Evolutionary conservation across 306 rosid species (phyloP).

Genomic region (Albizia julibrissin): DNA sequence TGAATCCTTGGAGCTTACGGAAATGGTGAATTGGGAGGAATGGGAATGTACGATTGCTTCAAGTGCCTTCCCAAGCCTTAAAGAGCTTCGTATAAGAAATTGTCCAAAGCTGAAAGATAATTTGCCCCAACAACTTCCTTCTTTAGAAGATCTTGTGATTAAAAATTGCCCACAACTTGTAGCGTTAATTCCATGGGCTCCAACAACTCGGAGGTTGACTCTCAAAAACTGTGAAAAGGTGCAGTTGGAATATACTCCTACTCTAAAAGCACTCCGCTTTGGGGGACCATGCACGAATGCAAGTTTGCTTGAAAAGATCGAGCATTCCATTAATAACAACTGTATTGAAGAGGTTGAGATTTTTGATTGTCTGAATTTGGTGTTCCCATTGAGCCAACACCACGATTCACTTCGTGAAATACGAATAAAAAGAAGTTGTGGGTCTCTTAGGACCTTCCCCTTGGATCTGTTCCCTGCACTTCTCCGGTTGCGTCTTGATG

Average conservation of each 20-base stretch:
- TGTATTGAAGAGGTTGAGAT: background rate
- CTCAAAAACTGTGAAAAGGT: background rate
- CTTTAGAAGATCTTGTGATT: background rate
- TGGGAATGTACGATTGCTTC: constrained; percentile 6
- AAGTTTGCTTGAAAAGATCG: constrained; percentile 11
- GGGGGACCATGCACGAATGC: constrained; percentile 1
- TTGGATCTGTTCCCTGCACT: constrained; percentile 22
- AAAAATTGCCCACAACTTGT: background rate
- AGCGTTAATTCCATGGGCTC: background rate
- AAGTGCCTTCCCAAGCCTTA: background rate
- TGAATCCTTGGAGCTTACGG: background rate
- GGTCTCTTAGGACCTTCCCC: background rate
- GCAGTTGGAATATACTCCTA: background rate
- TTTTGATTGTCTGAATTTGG: background rate
- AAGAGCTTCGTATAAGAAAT: background rate
- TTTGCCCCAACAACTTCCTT: constrained; percentile 3
- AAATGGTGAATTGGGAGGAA: constrained; percentile 8
- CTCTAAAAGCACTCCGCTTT: background rate
- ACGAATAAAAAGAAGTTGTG: background rate
- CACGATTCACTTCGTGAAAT: background rate
- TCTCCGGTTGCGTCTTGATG: rapidly evolving
- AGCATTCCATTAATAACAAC: background rate
- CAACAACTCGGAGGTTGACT: background rate
- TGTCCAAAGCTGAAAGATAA: background rate
- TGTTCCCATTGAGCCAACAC: background rate